These are phyloP conservation scores for Podila clonocystis DNA, from an alignment of 192 early-diverging fungal species.

Conservation along the genomic window DNA sequence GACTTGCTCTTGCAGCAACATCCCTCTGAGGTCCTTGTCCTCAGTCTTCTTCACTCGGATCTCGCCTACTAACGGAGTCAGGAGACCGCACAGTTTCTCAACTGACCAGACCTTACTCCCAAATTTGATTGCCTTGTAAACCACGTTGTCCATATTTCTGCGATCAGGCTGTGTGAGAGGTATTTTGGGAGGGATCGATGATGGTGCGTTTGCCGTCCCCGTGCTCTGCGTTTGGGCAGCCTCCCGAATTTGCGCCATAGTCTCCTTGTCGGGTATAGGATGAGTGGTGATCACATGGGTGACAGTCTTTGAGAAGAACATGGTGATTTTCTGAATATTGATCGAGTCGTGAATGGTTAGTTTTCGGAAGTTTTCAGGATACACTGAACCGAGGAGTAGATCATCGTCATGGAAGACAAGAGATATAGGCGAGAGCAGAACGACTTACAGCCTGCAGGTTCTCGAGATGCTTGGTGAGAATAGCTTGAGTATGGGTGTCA, in stretches of 20 bases:
- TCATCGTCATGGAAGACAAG: too few species aligned
- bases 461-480: slow-evolving; percentile 13
- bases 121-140: slow-evolving; percentile 11
- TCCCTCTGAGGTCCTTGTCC: slow-evolving; percentile 16
- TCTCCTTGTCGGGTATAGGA: slow-evolving; percentile 23
- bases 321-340: slow-evolving; percentile 7
- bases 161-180: neutral
- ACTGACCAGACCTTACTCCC: slow-evolving; percentile 30
- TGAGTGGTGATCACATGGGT: slow-evolving; percentile 36
- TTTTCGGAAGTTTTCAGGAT: too few species aligned
- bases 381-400: too few species aligned
- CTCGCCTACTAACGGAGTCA: slow-evolving; percentile 11
- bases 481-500: neutral
- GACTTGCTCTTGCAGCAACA: slow-evolving; percentile 23
- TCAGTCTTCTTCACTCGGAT: neutral
- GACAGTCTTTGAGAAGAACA: slow-evolving; percentile 37
- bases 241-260: slow-evolving; percentile 1
- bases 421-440: too few species aligned
- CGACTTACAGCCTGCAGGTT: slow-evolving; percentile 18
- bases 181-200: too few species aligned
- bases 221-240: too few species aligned
- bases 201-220: too few species aligned
- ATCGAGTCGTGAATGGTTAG: neutral
- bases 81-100: neutral
- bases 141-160: neutral